Conservation (phyloP, 2,329 filamentous ascomycete species). For the Colletotrichum coccodes region DNA sequence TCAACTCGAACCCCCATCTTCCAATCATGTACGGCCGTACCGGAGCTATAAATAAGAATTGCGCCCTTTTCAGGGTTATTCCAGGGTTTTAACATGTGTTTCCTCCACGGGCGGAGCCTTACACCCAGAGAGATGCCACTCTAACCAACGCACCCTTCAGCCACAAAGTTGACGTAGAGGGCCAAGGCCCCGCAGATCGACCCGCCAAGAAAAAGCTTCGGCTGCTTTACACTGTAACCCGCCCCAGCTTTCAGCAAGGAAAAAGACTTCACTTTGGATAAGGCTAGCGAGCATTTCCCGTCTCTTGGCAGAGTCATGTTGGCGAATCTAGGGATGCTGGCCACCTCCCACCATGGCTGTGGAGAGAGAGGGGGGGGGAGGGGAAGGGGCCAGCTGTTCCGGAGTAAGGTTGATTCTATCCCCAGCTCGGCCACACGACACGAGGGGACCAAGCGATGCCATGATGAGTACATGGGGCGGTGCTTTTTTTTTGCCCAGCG, state of each 20-base stretch:
- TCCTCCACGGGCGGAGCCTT: slow-evolving; percentile 5
- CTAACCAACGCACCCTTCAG: slow-evolving; percentile 13
- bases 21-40: slow-evolving; percentile 7
- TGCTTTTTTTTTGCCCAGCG: neutral
- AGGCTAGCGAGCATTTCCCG: neutral
- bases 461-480: slow-evolving; percentile 17
- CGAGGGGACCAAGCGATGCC: neutral
- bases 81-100: neutral
- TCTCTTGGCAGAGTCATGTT: slow-evolving; percentile 8
- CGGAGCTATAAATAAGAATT: slow-evolving; percentile 25
- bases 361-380: neutral
- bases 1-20: neutral
- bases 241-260: neutral
- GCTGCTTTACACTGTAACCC: slow-evolving; percentile 6
- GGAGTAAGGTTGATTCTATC: neutral
- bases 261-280: slow-evolving; percentile 2
- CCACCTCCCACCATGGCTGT: neutral
- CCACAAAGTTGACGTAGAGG: slow-evolving; percentile 28
- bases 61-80: neutral
- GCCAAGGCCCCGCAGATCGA: slow-evolving; percentile 23
- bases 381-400: neutral
- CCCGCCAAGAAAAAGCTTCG: slow-evolving; percentile 32
- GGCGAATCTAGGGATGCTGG: slow-evolving; percentile 14
- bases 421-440: slow-evolving; percentile 10
- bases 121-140: neutral